phyloP scores from a whole-genome alignment of 352 stramenopile species.

The Phytophthora niederhauseri region DNA sequence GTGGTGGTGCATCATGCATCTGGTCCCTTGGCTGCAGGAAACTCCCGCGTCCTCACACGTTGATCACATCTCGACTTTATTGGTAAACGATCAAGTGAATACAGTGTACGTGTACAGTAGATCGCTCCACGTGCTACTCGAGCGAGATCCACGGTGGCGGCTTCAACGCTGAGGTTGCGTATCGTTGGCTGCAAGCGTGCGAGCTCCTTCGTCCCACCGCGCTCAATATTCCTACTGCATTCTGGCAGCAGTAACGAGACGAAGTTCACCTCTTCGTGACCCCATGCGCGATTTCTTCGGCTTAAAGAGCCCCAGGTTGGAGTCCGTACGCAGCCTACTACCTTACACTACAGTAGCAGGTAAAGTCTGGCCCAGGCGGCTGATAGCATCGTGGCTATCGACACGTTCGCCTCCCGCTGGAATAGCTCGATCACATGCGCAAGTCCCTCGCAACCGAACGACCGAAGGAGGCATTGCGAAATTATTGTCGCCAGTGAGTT shows the following conservation, averaged over 20 bases:
- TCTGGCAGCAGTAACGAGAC: constrained; percentile 17
- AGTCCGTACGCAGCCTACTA: background rate
- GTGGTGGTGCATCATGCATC: background rate
- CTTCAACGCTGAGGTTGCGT: background rate
- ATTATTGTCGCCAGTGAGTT: background rate
- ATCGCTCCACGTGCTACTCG: no score
- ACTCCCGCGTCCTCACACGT: background rate
- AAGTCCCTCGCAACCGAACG: constrained; percentile 24
- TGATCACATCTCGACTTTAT: constrained; percentile 11
- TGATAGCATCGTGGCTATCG: constrained; percentile 4
- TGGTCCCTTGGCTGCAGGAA: constrained; percentile 8
- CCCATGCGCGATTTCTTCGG: background rate
- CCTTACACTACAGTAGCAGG: background rate
- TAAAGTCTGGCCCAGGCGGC: constrained; percentile 14
- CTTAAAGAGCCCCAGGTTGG: no score
- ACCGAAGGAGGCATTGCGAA: background rate
- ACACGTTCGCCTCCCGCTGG: background rate
- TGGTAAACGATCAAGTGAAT: background rate
- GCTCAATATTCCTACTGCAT: background rate
- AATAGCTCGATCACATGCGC: constrained; percentile 9
- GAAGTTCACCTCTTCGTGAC: constrained; percentile 3
- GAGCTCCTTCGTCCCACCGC: constrained; percentile 5
- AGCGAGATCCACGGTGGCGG: no score
- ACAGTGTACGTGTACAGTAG: no score
- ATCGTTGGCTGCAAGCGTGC: constrained; percentile 4